Conservation (phyloP, 148 eudicot species). For the Vaccinium darrowii region DNA sequence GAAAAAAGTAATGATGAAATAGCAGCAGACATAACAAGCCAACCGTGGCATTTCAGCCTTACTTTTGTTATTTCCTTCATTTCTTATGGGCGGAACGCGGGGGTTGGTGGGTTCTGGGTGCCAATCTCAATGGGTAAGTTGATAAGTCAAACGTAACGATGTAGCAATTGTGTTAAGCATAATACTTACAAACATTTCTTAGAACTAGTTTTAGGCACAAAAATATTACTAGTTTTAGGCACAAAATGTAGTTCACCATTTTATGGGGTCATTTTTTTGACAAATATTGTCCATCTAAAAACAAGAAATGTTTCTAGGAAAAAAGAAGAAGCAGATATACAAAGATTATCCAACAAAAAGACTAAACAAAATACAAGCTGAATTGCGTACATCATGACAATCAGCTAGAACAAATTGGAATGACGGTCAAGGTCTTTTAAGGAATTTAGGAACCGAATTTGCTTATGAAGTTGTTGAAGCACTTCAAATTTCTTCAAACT, state of each 20-base stretch:
- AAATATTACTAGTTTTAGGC: too few species aligned
- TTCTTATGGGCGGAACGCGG: background rate
- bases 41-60: background rate
- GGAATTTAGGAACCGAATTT: background rate
- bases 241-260: too few species aligned
- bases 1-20: background rate
- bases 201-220: too few species aligned
- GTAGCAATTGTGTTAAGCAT: background rate
- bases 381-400: background rate
- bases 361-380: conserved; percentile 1
- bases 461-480: background rate
- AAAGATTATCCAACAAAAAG: background rate
- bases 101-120: background rate
- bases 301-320: background rate
- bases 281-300: background rate
- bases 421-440: background rate
- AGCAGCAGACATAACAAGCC: background rate
- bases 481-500: background rate
- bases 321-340: background rate
- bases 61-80: background rate
- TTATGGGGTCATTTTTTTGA: too few species aligned
- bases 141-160: background rate
- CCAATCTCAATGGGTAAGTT: background rate
- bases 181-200: background rate
- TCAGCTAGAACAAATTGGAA: background rate